Conservation (phyloP, 805 yeast species). For the Candida namnaoensis region DNA sequence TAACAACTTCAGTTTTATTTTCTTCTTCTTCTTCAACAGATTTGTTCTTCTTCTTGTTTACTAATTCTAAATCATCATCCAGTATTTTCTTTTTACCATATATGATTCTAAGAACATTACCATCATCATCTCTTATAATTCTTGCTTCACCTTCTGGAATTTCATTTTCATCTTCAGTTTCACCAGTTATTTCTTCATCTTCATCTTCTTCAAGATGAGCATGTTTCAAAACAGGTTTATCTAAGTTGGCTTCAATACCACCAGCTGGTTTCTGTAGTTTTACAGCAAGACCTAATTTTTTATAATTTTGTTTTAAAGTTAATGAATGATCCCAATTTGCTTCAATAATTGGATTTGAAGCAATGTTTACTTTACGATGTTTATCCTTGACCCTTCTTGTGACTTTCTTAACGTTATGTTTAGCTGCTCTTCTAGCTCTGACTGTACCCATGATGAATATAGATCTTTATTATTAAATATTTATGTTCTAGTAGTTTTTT, state of each 20-base stretch:
- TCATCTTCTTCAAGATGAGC: constrained; percentile 14
- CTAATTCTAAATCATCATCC: constrained; percentile 22
- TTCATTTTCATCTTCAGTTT: constrained; percentile 30
- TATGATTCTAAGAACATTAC: constrained; percentile 56
- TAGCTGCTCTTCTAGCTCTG: constrained; percentile 77
- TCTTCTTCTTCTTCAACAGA: constrained; percentile 10
- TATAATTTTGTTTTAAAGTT: constrained; percentile 83
- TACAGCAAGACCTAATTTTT: constrained; percentile 65
- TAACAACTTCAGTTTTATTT: constrained; percentile 48
- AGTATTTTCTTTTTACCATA: constrained; percentile 54
- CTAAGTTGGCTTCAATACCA: constrained; percentile 59
- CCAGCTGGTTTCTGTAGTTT: constrained; percentile 67
- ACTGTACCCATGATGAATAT: constrained; percentile 48
- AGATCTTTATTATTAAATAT: too few relatives aligned
- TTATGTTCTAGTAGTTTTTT: too few relatives aligned
- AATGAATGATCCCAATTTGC: constrained; percentile 82
- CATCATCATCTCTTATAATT: constrained; percentile 60
- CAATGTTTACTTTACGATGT: constrained; percentile 56
- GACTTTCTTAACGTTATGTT: constrained; percentile 60
- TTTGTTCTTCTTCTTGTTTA: constrained; percentile 13
- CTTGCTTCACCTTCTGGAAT: constrained; percentile 78
- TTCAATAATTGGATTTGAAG: constrained; percentile 74
- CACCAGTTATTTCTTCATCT: constrained; percentile 6
- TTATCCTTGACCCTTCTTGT: constrained; percentile 66
- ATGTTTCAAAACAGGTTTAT: constrained; percentile 26